Evolutionary conservation across 2,329 filamentous ascomycete genomes (phyloP).

Genomic region (Passalora sequoiae): DNA sequence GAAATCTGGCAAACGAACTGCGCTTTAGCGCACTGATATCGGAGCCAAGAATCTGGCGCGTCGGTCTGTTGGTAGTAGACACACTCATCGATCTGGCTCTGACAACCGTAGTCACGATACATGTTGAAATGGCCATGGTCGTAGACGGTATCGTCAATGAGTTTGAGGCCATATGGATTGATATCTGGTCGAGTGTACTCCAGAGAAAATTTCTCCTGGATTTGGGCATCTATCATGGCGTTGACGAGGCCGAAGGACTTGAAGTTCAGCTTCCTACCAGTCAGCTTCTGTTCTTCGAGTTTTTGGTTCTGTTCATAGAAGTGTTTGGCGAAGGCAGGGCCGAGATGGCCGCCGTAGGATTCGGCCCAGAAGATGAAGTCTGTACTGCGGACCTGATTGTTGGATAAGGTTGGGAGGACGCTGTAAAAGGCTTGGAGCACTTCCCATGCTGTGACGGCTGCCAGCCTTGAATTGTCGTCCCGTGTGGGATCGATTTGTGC

Average conservation of each 20-base stretch:
- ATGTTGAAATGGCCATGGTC: constrained; percentile 5
- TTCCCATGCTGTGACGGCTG: constrained; percentile 51
- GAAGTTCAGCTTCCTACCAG: constrained; percentile 7
- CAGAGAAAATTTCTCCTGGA: constrained; percentile 4
- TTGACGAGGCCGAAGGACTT: constrained; percentile 9
- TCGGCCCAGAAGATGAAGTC: constrained; percentile 39
- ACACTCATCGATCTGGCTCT: not conserved
- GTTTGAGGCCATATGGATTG: constrained; percentile 10
- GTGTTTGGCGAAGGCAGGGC: constrained; percentile 51
- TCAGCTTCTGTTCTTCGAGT: constrained; percentile 38
- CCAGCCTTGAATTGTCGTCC: constrained; percentile 49
- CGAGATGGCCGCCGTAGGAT: constrained; percentile 45
- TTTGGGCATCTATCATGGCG: constrained; percentile 3
- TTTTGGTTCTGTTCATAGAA: constrained; percentile 53
- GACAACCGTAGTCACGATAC: constrained; percentile 5
- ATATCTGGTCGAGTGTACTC: constrained; percentile 4
- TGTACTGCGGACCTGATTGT: constrained; percentile 45
- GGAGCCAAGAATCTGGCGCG: constrained; percentile 3
- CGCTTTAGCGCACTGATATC: constrained; percentile 1
- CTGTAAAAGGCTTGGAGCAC: constrained; percentile 50
- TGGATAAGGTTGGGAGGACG: constrained; percentile 46
- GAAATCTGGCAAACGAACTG: constrained; percentile 4
- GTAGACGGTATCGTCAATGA: constrained; percentile 10
- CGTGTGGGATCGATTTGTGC: constrained; percentile 41
- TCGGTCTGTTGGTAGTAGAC: not conserved